These are phyloP conservation scores for Collariella sp. DNA, from an alignment of 495 filamentous ascomycete genomes.

Conservation along the genomic window DNA sequence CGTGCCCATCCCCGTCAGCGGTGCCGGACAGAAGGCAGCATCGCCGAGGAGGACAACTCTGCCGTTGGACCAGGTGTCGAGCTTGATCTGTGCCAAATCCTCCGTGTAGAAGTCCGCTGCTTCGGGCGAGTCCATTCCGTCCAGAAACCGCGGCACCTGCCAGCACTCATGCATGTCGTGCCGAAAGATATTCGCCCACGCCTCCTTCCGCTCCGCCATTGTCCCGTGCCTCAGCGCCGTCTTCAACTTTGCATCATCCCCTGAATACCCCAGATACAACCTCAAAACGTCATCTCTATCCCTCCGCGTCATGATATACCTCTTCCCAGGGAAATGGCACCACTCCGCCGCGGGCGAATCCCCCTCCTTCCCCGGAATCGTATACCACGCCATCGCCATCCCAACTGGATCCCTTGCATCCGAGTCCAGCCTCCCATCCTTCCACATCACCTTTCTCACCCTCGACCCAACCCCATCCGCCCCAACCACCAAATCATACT, in stretches of 20 bases:
- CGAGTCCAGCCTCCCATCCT: conserved; percentile 12
- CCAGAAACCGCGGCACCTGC: conserved; percentile 34
- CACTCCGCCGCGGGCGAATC: conserved; percentile 17
- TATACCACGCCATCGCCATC: conserved; percentile 34
- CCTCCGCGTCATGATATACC: conserved; percentile 24
- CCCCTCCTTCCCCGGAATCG: conserved; percentile 20
- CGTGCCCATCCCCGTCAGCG: conserved; percentile 40
- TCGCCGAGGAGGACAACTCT: conserved; percentile 48
- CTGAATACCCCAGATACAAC: conserved; percentile 11
- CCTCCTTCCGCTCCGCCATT: conserved; percentile 30
- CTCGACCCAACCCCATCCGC: conserved; percentile 42
- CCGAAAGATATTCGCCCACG: conserved; percentile 31
- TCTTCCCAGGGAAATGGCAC: conserved; percentile 13
- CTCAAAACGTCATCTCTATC: conserved; percentile 18
- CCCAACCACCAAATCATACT: conserved; percentile 43
- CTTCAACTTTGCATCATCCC: conserved; percentile 10
- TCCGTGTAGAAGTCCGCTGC: conserved; percentile 45
- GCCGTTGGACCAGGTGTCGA: conserved; percentile 36
- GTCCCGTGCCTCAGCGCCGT: conserved; percentile 12
- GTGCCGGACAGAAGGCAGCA: conserved; percentile 43
- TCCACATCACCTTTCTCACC: conserved; percentile 33
- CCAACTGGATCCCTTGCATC: conserved; percentile 23
- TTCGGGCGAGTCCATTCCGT: conserved; percentile 27
- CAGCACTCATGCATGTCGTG: conserved; percentile 40
- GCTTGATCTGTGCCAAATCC: conserved; percentile 32